Base-by-base conservation (phyloP, 805 yeast species). In the Wickerhamomyces rabaulensis region DNA sequence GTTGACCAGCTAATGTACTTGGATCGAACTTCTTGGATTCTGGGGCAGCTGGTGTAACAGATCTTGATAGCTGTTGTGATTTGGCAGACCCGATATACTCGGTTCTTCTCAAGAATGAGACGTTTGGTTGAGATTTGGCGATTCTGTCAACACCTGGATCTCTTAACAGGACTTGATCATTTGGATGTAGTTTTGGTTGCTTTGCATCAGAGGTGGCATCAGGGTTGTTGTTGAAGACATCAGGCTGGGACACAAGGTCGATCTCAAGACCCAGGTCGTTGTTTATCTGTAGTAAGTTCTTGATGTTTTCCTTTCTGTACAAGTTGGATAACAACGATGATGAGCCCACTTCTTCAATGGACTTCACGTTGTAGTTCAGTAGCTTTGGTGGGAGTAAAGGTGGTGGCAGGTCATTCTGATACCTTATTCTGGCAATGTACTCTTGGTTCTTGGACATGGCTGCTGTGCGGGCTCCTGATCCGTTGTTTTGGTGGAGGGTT, bases 361-460 rank as follows among this genome's bases (percentile, higher is more conserved):
- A 69, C 48, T 52, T 55, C 6, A 48, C 57, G 33, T 67, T 63
- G 53, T 82, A 78, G 42, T 81, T 77, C 44, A 94, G 65, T 47
- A 91, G 75, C 63, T 86, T 88, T 26, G 99, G 97, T 40, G 96
- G 89, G 51, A 94, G 75, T 21, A 92, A 85, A 9, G 98, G 98
- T 2, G 97, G 91, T 6, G 99, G 99, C 21, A 94, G 73, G 58
- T 80, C 86, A 63, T 94, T 94, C 49, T 79, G 79, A 65, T 90
- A 92, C 60, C 95, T 78, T 45, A 86, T 79, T 55, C 85, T 84
- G 40, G 95, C 95, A 46, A 86, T 80, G 59, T 82, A 86, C 47
- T 85, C 91, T 61, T 84, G 91, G 62, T 82, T 79, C 52, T 61
- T 68, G 1, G 74, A 68, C 74, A 75, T 74, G 12, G 20, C 13